Conservation (phyloP, 148 eudicot genomes). For the Vaccinium macrocarpon region DNA sequence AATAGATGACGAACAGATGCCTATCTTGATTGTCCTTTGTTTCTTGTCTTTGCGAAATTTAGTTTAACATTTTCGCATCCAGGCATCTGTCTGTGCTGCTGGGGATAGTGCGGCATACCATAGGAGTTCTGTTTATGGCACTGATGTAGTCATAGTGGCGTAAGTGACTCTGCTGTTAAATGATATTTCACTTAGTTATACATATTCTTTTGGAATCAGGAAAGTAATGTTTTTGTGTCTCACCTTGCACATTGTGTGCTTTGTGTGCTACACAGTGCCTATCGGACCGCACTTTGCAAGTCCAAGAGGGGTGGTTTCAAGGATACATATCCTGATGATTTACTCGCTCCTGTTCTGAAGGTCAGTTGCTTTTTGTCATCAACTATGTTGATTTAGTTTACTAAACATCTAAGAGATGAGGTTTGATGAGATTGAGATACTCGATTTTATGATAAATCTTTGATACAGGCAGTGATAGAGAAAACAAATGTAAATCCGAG, state of each 20-base stretch:
- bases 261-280: conserved; percentile 47
- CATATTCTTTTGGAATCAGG: neutral
- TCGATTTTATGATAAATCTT: neutral
- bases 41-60: neutral
- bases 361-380: conserved; percentile 23
- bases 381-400: neutral
- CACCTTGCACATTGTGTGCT: conserved; percentile 13
- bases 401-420: neutral
- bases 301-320: conserved; percentile 86
- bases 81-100: conserved; percentile 76
- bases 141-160: conserved; percentile 97
- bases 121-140: conserved; percentile 65
- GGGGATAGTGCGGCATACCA: conserved; percentile 83
- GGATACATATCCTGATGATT: conserved; percentile 92
- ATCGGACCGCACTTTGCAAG: conserved; percentile 84
- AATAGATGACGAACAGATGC: neutral
- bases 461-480: conserved; percentile 74
- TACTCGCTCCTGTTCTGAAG: conserved; percentile 86
- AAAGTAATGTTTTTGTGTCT: neutral
- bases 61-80: conserved; percentile 12
- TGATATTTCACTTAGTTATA: neutral
- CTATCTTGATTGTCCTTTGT: neutral
- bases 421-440: neutral
- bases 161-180: conserved; percentile 39
- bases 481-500: conserved; percentile 87